Conservation (phyloP, 2,329 filamentous ascomycete genomes). For the Mollisia scopiformis region DNA sequence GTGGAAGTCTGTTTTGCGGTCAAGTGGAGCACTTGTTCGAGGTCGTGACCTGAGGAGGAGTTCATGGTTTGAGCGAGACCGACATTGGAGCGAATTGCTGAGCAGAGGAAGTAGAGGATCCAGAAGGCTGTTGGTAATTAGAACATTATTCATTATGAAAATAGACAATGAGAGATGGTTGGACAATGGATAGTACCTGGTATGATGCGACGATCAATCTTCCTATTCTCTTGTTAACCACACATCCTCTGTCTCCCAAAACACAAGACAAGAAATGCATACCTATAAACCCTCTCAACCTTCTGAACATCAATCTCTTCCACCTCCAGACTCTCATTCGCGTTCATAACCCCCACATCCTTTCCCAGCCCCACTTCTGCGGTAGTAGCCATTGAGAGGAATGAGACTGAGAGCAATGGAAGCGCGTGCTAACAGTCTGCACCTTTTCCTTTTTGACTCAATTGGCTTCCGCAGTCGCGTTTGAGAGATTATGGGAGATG, state of each 20-base stretch:
- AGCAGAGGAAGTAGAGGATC: conserved; percentile 89
- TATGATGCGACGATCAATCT: conserved; percentile 60
- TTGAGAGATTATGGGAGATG: background rate
- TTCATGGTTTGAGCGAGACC: conserved; percentile 97
- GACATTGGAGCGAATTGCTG: conserved; percentile 88
- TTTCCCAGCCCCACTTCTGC: conserved; percentile 12
- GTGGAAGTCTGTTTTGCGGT: conserved; percentile 79
- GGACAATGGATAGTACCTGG: conserved; percentile 40
- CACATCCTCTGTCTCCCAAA: no score
- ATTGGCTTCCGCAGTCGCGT: background rate
- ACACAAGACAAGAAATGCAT: conserved; percentile 13
- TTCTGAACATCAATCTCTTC: conserved; percentile 33
- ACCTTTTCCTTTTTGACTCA: background rate
- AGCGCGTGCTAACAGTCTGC: conserved; percentile 34
- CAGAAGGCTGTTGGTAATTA: conserved; percentile 68
- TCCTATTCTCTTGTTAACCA: conserved; percentile 32
- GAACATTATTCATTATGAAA: background rate
- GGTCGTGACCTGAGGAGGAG: conserved; percentile 67
- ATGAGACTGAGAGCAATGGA: conserved; percentile 34
- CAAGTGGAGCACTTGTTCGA: conserved; percentile 71
- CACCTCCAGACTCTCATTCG: conserved; percentile 14
- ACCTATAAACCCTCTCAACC: conserved; percentile 43
- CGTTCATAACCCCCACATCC: conserved; percentile 1
- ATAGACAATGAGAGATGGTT: background rate
- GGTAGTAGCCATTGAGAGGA: conserved; percentile 26